Percentiles rank a stretch among this genome's conserved stretches.
Evolutionary conservation across 768 basidiomycete genomes (phyloP).

Genomic region (Peribolospora kevripleyi): DNA sequence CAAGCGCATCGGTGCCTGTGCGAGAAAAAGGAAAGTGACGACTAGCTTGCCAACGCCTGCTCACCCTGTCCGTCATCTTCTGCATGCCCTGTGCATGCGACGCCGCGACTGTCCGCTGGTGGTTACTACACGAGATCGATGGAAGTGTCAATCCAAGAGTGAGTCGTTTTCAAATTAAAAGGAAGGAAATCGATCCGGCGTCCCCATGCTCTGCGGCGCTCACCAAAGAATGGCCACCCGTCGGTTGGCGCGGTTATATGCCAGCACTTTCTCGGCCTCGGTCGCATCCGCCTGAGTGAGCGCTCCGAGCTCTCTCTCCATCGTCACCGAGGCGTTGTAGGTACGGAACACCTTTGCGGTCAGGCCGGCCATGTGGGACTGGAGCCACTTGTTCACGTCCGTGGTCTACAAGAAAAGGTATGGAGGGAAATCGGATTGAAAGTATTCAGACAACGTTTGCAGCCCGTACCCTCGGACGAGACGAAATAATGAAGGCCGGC

Average conservation of each 20-base stretch:
- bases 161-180: too few species aligned
- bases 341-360: constrained; percentile 99
- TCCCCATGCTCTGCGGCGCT: too few species aligned
- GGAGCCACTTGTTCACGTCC: constrained; percentile 71
- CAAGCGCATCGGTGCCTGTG: background rate
- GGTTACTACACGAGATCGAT: constrained; percentile 30
- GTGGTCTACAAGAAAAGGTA: constrained; percentile 33
- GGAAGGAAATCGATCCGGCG: too few species aligned
- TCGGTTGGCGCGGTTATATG: constrained; percentile 91
- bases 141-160: too few species aligned
- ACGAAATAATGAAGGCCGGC: background rate
- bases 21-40: background rate
- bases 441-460: background rate
- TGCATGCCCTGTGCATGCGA: constrained; percentile 82
- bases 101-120: constrained; percentile 84
- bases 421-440: background rate
- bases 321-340: constrained; percentile 90
- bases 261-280: constrained; percentile 85
- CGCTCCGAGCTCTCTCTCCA: constrained; percentile 68
- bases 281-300: constrained; percentile 42
- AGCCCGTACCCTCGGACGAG: background rate
- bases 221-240: constrained; percentile 77
- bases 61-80: constrained; percentile 73
- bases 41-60: constrained; percentile 9
- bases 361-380: constrained; percentile 82